Evolutionary conservation across 1,139 yeast genomes (phyloP), one percentile per base, ranked within the genome.

Genomic region (Groenewaldozyma auringiensis): DNA sequence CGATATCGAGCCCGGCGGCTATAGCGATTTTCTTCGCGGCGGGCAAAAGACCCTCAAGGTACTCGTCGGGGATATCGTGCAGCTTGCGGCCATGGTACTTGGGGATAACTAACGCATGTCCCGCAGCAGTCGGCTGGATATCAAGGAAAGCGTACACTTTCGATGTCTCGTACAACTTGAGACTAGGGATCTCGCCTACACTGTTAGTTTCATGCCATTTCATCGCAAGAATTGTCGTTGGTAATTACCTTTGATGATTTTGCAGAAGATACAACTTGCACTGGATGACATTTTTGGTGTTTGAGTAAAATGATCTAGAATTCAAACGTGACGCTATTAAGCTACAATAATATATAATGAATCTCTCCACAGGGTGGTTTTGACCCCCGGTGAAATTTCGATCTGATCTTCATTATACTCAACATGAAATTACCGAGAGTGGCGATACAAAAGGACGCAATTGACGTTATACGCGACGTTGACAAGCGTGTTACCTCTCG

Each of bases 1-100:
- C 68, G 52, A 79, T 83, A 62, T 79, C 75, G 56, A 86, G 76
- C 4, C 71, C 79, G 25, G 78, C 62, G 2, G 84, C 85, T 55
- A 76, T 72, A 51, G 94, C 87, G 58, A 92, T 72, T 62, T 80
- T 85, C 73, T 88, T 89, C 42, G 89, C 87, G 41, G 85, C 79
- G 17, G 97, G 96, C 51, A 89, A 74, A 49, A 89, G 65, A 58
- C 92, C 98, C 13, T 81, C 75, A 54, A 89, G 71, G 60, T 85
- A 79, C 55, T 88, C 96, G 64, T 89, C 96, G 11, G 97, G 96
- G 48, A 89, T 71, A 61, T 87, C 80, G 71, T 89, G 97, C 52
- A 89, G 73, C 66, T 83, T 86, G 41, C 86, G 95, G 33, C 96
- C 97, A 63, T 88, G 96, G 65, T 77, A 76, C 65, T 89, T 89